Evolutionary conservation across 2,329 filamentous ascomycete species (phyloP), one percentile per base, ranked within the genome.

Genomic region (Colletotrichum tropicale): DNA sequence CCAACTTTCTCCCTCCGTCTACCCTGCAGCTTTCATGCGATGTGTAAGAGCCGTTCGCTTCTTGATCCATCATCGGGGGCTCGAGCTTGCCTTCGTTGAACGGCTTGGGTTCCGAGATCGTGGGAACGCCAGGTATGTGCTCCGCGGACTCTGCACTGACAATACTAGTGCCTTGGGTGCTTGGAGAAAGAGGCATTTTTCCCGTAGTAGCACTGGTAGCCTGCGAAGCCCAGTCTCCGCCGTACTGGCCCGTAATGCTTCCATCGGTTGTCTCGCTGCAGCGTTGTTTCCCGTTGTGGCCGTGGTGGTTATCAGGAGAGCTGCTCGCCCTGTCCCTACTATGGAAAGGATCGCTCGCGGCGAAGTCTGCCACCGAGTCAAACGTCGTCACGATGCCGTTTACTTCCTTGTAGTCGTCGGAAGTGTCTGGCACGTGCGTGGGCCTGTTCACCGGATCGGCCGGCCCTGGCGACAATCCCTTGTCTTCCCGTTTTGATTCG

Each of bases 161-260:
- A 77, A 93, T 91, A 82, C 91, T 93, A 21, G 92, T 93, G 52
- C 91, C 92, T 80, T 92, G 88, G 4, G 92, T 93, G 81, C 91
- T 93, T 4, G 92, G 92, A 28, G 91, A 93, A 43, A 93, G 84
- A 5, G 91, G 91, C 88, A 92, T 89, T 83, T 92, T 92, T 66
- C 90, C 89, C 2, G 91, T 93, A 3, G 91, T 91, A 10, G 91
- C 91, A 78, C 90, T 92, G 16, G 91, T 93, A 6, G 89, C 90
- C 78, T 93, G 91, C 6, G 90, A 92, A 4, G 89, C 89, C 90
- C 91, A 93, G 78, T 93, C 91, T 12, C 89, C 90, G 1, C 88
- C 87, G 64, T 86, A 87, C 1, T 88, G 88, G 3, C 86, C 88
- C 9, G 90, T 91, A 58, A 85, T 87, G 81, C 91, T 91, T 60